Evolutionary conservation across 2,329 filamentous ascomycete species (phyloP), one percentile per base, ranked within the genome.

Genomic region (Aspergillus phoenicis): DNA sequence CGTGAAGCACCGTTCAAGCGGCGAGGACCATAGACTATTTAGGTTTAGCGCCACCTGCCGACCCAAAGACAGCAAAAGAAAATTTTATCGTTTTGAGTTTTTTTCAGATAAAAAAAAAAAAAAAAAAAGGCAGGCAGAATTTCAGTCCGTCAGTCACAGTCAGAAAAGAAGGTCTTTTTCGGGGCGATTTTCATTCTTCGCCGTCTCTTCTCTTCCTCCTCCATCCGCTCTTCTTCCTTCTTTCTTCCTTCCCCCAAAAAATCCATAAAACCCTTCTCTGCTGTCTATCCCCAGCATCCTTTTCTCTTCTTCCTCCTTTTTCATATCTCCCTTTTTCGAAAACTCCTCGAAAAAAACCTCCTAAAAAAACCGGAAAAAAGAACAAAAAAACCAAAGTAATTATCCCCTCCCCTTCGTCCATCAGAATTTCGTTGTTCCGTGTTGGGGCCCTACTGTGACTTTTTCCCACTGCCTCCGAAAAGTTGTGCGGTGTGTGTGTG

Each of bases 331-430:
- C 68, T 70, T 71, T 73, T 75, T 74, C 70, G 67, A 73, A 64
- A 52, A 62, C 36, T 53, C 66, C 62, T 72, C 71, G 70, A 70
- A 71, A 75, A 70, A 65, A 68, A 64, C 64, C 60, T 52, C 59
- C 36, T 60, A 69, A 76, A 76, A 74, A 78, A 77, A 77, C 62
- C 70, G 70, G 74, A 78, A 79, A 79, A 73, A 45, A 39, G 13
- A 66, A 64, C 65, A 63, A 64, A 70, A 76, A 77, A 76, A 72
- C 65, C 66, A 71, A 68, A 68, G 71, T 71, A 71, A 68, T 65
- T 64, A 64, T 58, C 61, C 61, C 63, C 64, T 63, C 64, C 30
- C 24, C 36, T 10, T 59, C 43, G n/a, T 17, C 36, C 43, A 15
- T 58, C 47, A 36, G 13, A 36, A 36, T 36, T 36, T 36, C 11